Evolutionary conservation across 257 asterid genomes (phyloP).

Genomic region (Solanum megistacrolobum): DNA sequence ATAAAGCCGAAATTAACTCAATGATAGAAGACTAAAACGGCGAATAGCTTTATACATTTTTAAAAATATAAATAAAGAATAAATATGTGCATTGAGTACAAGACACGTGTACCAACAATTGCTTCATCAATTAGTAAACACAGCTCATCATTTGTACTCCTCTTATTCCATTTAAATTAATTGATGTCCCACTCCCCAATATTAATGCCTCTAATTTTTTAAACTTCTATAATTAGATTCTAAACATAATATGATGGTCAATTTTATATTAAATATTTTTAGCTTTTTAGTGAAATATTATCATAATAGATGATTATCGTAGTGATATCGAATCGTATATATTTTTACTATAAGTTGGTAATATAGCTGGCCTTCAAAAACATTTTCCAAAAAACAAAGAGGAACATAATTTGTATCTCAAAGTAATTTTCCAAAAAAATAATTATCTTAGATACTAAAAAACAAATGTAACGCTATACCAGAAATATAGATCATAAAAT

Average conservation of each 20-base stretch:
- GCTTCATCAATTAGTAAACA: background rate
- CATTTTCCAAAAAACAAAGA: background rate
- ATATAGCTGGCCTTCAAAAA: background rate
- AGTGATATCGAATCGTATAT: no score
- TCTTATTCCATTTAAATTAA: no score
- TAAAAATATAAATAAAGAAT: background rate
- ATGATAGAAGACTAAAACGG: background rate
- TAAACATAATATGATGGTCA: background rate
- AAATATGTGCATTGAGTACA: no score
- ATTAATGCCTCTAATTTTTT: background rate
- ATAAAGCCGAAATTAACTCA: slow-evolving; percentile 1
- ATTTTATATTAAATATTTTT: no score
- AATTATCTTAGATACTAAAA: background rate
- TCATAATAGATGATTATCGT: no score
- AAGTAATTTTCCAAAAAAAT: no score
- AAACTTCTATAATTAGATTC: background rate
- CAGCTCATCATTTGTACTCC: background rate
- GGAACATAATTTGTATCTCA: no score
- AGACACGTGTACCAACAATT: background rate
- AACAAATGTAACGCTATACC: no score
- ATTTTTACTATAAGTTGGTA: no score
- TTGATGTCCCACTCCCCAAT: background rate
- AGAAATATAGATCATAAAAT: background rate
- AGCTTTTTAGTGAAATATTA: no score
- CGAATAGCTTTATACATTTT: no score